phyloP scores from a whole-genome alignment of 345 rosid species.

The Boechera retrofracta region DNA sequence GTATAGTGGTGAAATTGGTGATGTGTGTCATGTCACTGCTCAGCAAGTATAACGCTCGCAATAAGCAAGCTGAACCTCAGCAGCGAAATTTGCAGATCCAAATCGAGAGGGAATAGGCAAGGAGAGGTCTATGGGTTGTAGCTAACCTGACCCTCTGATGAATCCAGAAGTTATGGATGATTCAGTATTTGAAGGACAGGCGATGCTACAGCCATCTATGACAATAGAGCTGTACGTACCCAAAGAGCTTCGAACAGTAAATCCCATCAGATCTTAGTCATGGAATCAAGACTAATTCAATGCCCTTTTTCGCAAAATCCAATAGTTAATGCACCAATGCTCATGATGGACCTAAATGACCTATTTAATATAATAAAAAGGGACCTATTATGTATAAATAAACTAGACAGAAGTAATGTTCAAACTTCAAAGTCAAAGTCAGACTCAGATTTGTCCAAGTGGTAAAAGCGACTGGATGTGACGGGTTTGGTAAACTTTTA shows the following conservation, averaged over 20 bases:
- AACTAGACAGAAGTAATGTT: slow-evolving; percentile 45
- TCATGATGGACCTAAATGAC: slow-evolving; percentile 43
- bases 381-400: slow-evolving; percentile 30
- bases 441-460: slow-evolving; percentile 38
- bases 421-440: slow-evolving; percentile 45
- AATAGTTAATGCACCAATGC: slow-evolving; percentile 39
- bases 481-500: slow-evolving; percentile 38
- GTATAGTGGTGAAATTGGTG: slow-evolving; percentile 11
- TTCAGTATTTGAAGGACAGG: slow-evolving; percentile 47
- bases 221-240: slow-evolving; percentile 25
- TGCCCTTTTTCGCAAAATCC: slow-evolving; percentile 19
- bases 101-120: slow-evolving; percentile 38
- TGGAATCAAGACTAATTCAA: slow-evolving; percentile 32
- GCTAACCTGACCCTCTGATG: slow-evolving; percentile 17
- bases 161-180: slow-evolving; percentile 41
- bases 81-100: slow-evolving; percentile 40
- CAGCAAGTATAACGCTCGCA: slow-evolving; percentile 38
- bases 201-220: slow-evolving; percentile 45
- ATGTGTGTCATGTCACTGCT: slow-evolving; percentile 37
- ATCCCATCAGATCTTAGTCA: slow-evolving; percentile 43
- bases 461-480: slow-evolving; percentile 41
- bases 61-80: slow-evolving; percentile 44
- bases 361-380: slow-evolving; percentile 23
- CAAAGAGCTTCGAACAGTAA: slow-evolving; percentile 32
- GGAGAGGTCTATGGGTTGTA: slow-evolving; percentile 27